These are phyloP conservation scores for Protomyces arabidopsidicola DNA, from an alignment of 1,139 yeast genomes.

Conservation along the genomic window DNA sequence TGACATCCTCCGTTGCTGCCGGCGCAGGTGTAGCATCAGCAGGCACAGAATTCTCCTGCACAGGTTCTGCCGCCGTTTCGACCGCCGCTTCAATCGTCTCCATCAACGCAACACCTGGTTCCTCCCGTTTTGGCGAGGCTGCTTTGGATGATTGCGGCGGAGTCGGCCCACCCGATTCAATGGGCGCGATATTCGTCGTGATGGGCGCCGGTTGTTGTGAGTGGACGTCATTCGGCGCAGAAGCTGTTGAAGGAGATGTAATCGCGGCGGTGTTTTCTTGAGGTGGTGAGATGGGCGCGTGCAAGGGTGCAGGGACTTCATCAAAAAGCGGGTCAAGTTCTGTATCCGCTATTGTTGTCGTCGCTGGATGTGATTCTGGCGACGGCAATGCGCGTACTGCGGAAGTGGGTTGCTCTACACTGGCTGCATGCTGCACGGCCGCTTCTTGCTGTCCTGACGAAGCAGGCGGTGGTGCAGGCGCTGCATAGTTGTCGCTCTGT, in stretches of 20 bases:
- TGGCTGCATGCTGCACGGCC: slow-evolving; percentile 8
- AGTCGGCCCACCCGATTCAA: neutral
- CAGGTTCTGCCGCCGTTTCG: neutral
- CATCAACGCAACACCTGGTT: neutral
- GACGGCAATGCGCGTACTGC: slow-evolving; percentile 7
- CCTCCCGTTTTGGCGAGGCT: neutral
- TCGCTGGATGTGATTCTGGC: slow-evolving; percentile 1
- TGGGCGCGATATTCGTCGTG: neutral
- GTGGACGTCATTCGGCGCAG: neutral
- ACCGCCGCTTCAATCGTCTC: neutral
- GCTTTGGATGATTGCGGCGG: slow-evolving; percentile 1
- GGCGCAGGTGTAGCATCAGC: neutral
- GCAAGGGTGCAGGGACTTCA: neutral
- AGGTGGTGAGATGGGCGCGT: slow-evolving; percentile 9
- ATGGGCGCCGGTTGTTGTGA: neutral
- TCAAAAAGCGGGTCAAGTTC: neutral
- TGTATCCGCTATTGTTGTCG: neutral
- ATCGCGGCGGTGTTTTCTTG: neutral
- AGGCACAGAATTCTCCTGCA: neutral
- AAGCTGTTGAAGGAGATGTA: neutral
- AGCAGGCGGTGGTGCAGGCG: neutral
- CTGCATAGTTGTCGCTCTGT: neutral
- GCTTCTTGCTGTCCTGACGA: neutral
- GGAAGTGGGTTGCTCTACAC: slow-evolving; percentile 11
- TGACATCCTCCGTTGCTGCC: neutral